Conservation (phyloP, 352 stramenopile genomes). For the Aphanomyces astaci region DNA sequence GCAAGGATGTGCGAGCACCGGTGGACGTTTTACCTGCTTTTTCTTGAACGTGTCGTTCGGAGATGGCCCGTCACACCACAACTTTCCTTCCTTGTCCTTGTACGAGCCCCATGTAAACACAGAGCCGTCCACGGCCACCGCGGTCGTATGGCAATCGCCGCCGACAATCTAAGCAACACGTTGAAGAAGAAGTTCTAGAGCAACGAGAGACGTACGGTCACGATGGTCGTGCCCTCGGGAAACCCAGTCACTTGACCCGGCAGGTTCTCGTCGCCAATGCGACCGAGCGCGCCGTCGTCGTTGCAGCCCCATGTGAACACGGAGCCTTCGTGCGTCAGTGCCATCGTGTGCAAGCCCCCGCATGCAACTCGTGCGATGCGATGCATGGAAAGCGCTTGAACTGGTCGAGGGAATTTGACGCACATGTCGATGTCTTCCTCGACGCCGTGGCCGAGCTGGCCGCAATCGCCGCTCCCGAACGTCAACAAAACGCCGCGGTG, state of each 20-base stretch:
- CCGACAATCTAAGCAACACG: constrained; percentile 64
- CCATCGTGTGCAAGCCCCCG: constrained; percentile 89
- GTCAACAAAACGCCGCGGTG: constrained; percentile 44
- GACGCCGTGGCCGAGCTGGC: constrained; percentile 87
- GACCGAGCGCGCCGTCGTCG: constrained; percentile 85
- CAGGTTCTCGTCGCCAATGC: constrained; percentile 67
- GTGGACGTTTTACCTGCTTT: constrained; percentile 40
- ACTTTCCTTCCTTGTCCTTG: constrained; percentile 95
- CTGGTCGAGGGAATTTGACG: constrained; percentile 54
- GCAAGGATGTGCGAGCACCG: not conserved
- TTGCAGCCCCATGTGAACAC: constrained; percentile 96
- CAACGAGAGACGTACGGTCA: constrained; percentile 14
- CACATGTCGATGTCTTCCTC: constrained; percentile 73
- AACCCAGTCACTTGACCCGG: constrained; percentile 55
- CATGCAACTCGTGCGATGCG: constrained; percentile 66
- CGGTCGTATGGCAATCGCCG: constrained; percentile 92
- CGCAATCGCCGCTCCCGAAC: constrained; percentile 89
- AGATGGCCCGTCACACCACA: constrained; percentile 77
- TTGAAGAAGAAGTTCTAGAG: constrained; percentile 25
- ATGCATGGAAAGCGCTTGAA: constrained; percentile 37
- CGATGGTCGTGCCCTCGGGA: constrained; percentile 23
- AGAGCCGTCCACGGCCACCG: constrained; percentile 78
- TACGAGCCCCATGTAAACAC: constrained; percentile 94
- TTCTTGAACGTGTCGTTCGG: constrained; percentile 70
- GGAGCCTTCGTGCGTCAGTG: constrained; percentile 70